Evolutionary conservation across 2,329 filamentous ascomycete species (phyloP).

Genomic region (Neofusicoccum sp.): DNA sequence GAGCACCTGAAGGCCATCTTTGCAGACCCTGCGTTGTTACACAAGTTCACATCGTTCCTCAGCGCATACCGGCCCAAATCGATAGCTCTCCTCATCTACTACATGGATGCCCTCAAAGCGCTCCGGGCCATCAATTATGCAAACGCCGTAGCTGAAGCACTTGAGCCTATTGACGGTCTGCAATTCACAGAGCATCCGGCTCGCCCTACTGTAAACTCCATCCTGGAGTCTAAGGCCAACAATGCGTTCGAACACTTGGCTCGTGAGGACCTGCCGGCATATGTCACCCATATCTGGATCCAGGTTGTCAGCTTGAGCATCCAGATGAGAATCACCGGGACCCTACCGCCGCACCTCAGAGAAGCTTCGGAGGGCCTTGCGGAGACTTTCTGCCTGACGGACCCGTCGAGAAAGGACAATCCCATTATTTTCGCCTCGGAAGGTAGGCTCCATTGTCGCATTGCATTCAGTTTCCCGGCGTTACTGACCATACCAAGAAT

Average conservation of each 20-base stretch:
- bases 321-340: slow-evolving; percentile 67
- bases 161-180: slow-evolving; percentile 59
- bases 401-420: slow-evolving; percentile 72
- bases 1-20: slow-evolving; percentile 69
- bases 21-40: slow-evolving; percentile 62
- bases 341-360: slow-evolving; percentile 63
- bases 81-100: slow-evolving; percentile 69
- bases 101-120: slow-evolving; percentile 71
- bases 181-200: slow-evolving; percentile 58
- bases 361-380: slow-evolving; percentile 75
- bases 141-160: slow-evolving; percentile 66
- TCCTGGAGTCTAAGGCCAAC: slow-evolving; percentile 65
- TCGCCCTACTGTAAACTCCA: slow-evolving; percentile 58
- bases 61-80: slow-evolving; percentile 62
- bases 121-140: slow-evolving; percentile 71
- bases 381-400: slow-evolving; percentile 76
- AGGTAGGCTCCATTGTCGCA: slow-evolving; percentile 50
- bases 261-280: slow-evolving; percentile 70
- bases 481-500: slow-evolving; percentile 56
- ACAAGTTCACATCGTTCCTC: slow-evolving; percentile 70
- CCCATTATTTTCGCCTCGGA: slow-evolving; percentile 78
- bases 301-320: slow-evolving; percentile 72
- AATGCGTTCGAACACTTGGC: slow-evolving; percentile 67
- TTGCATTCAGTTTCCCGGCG: not conserved
- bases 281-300: slow-evolving; percentile 69